A percentile compares a stretch with the other conserved stretches of the same genome.
These are phyloP conservation scores for Xylaria grammica DNA, from an alignment of 495 filamentous ascomycete species.

Conservation along the genomic window DNA sequence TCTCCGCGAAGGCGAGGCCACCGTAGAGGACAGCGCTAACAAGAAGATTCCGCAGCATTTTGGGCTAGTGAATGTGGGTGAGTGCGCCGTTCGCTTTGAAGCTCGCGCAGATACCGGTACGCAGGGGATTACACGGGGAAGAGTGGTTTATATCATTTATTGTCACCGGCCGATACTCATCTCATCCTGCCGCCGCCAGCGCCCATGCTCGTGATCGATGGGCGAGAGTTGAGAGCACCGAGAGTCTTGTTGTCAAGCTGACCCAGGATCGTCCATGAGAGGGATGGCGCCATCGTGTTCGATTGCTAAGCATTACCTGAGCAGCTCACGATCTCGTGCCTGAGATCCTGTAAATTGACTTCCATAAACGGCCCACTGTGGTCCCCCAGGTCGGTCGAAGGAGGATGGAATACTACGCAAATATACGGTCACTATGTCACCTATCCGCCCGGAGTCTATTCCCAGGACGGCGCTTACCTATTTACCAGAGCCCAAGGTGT, in stretches of 20 bases:
- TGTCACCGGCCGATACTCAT: neutral
- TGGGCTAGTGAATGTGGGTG: neutral
- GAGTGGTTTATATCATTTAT: neutral
- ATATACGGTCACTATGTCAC: too few species aligned
- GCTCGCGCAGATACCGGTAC: neutral
- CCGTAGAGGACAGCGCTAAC: neutral
- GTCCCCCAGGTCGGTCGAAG: neutral
- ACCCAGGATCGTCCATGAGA: too few species aligned
- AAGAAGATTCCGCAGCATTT: neutral
- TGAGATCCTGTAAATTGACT: neutral
- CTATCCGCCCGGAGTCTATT: too few species aligned
- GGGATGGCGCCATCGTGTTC: neutral
- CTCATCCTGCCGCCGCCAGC: neutral
- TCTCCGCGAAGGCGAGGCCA: neutral
- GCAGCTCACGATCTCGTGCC: neutral
- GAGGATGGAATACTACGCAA: neutral
- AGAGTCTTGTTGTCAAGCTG: neutral
- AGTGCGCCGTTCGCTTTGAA: neutral
- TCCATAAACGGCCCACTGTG: neutral
- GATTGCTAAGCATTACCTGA: conserved; percentile 16
- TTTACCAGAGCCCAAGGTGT: neutral
- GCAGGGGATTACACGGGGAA: neutral
- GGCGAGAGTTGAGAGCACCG: neutral
- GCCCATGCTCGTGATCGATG: neutral
- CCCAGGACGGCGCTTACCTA: neutral